Percentiles rank a stretch among this genome's conserved stretches.
These are phyloP conservation scores for Cicer judaicum DNA, from an alignment of 306 rosid genomes.

Conservation along the genomic window DNA sequence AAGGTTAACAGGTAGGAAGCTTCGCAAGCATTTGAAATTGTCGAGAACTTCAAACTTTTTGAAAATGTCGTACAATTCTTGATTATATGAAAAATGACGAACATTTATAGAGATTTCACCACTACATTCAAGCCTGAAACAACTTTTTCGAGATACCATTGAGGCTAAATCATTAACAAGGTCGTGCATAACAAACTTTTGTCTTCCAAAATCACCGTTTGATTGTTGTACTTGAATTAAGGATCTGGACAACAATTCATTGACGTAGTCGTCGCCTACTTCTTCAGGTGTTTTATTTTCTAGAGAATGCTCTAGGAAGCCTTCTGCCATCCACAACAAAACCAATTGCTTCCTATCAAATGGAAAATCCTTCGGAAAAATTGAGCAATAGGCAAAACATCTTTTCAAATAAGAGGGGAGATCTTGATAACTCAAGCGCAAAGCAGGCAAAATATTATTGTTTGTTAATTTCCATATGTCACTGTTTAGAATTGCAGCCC, in stretches of 20 bases:
- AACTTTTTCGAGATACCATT: background rate
- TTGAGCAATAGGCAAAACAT: constrained; percentile 16
- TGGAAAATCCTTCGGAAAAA: background rate
- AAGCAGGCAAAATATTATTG: background rate
- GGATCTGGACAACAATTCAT: constrained; percentile 27
- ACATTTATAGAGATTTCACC: background rate
- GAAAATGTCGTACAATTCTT: background rate
- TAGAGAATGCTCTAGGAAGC: constrained; percentile 1
- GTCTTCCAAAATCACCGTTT: background rate
- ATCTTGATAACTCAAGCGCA: constrained; percentile 1
- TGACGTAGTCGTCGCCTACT: constrained; percentile 34
- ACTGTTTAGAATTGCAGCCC: constrained; percentile 40
- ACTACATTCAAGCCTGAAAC: background rate
- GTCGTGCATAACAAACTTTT: background rate
- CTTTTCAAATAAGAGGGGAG: constrained; percentile 17
- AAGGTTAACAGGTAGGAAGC: background rate
- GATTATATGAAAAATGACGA: constrained; percentile 38
- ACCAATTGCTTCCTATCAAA: constrained; percentile 15
- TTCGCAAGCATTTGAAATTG: background rate
- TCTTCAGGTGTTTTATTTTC: background rate
- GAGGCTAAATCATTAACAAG: constrained; percentile 24
- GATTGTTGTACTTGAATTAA: background rate
- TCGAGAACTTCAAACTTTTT: background rate
- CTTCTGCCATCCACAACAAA: constrained; percentile 54
- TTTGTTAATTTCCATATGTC: background rate